Conservation (phyloP, 495 filamentous ascomycete species). For the Lineolata rhizophorae region DNA sequence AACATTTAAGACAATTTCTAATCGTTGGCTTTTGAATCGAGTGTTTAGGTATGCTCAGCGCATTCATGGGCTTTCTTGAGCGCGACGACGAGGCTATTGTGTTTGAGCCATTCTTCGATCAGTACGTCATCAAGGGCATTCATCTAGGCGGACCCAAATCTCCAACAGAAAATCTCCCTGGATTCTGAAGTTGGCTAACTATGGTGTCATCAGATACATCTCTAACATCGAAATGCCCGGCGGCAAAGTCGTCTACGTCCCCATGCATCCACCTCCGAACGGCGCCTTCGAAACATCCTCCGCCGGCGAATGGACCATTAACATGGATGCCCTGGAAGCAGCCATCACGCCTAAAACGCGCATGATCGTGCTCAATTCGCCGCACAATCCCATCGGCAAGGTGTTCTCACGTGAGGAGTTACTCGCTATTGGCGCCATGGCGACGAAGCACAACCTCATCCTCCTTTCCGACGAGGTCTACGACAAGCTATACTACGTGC, state of each 20-base stretch:
- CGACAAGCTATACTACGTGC: slow-evolving; percentile 82
- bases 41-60: slow-evolving; percentile 63
- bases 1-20: too few species aligned
- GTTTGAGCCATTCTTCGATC: slow-evolving; percentile 97
- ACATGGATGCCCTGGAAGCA: slow-evolving; percentile 62
- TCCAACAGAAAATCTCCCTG: too few species aligned
- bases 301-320: slow-evolving; percentile 69
- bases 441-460: slow-evolving; percentile 80
- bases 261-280: slow-evolving; percentile 73
- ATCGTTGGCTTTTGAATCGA: too few species aligned
- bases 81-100: slow-evolving; percentile 88
- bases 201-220: slow-evolving; percentile 79
- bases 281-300: slow-evolving; percentile 60
- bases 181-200: too few species aligned
- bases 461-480: slow-evolving; percentile 95
- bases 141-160: background rate
- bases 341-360: slow-evolving; percentile 72
- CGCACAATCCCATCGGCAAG: slow-evolving; percentile 93
- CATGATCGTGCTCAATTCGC: slow-evolving; percentile 78
- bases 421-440: slow-evolving; percentile 69
- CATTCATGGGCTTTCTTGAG: slow-evolving; percentile 96
- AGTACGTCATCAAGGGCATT: slow-evolving; percentile 29
- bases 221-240: slow-evolving; percentile 96
- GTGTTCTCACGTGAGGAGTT: slow-evolving; percentile 72
- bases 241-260: slow-evolving; percentile 81